These are phyloP conservation scores for Chalaropsis ovoidea DNA, from an alignment of 2,329 filamentous ascomycete genomes.

Conservation along the genomic window DNA sequence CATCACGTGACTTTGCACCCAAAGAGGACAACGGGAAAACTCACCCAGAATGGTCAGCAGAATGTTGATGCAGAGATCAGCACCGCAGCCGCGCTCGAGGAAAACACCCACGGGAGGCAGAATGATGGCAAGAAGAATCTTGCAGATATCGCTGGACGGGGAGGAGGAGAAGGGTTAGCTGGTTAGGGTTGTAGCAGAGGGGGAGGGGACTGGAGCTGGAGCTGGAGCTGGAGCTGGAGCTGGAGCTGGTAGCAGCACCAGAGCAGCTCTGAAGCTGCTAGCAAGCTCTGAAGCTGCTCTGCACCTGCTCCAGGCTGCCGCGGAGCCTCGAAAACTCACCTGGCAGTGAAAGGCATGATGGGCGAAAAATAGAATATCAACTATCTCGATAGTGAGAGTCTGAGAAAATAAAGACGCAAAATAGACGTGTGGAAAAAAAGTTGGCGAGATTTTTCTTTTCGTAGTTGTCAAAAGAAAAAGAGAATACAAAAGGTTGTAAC, in stretches of 20 bases:
- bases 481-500: background rate
- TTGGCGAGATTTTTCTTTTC: background rate
- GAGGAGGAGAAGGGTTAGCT: conserved; percentile 21
- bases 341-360: conserved; percentile 51
- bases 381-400: background rate
- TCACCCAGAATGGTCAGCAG: conserved; percentile 64
- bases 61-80: conserved; percentile 87
- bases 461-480: background rate
- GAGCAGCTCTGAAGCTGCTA: too few relatives aligned
- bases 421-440: background rate
- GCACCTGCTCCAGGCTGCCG: too few relatives aligned
- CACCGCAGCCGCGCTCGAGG: conserved; percentile 82
- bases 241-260: background rate
- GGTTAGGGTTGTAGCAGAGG: background rate
- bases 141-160: conserved; percentile 46
- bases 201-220: background rate
- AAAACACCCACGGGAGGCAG: conserved; percentile 86
- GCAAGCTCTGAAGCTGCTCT: background rate
- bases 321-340: too few relatives aligned
- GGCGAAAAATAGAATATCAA: background rate
- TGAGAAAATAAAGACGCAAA: background rate
- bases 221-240: background rate
- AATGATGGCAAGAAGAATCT: conserved; percentile 75
- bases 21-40: conserved; percentile 12
- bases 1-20: background rate